Evolutionary conservation across 2,329 filamentous ascomycete species (phyloP), one percentile per base, ranked within the genome.

Genomic region (Fusarium sp.): DNA sequence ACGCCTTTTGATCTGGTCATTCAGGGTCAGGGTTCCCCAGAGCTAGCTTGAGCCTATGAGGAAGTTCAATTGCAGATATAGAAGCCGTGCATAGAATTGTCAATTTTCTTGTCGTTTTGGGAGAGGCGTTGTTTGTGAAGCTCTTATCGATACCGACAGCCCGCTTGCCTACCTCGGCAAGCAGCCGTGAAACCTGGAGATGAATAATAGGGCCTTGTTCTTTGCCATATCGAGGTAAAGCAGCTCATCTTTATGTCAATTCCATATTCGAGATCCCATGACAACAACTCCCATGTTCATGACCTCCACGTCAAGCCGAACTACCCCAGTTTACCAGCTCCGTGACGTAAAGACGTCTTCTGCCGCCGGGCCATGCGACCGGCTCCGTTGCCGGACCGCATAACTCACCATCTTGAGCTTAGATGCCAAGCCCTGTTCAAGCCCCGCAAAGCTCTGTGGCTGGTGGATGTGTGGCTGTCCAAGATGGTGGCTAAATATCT

Each of bases 331-430:
- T 32, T 32, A 54, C 17, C 27, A 20, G 27, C 17, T 54, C 47
- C 12, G 47, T 54, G 47, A 54, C 32, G 54, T 27, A 54, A 20
- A 33, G 32, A 25, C 14, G 45, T 52, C 32, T 20, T 15, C 32
- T 33, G 43, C 60, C 60, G 60, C 60, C 60, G 56, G 60, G 43
- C 43, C 30, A 33, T 35, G 58, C 20, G 40, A 56, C 63, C 68
- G 63, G 68, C 63, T 70, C 22, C 20, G 35, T 40, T 52, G 32
- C 62, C 57, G 63, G 67, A n/a, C 45, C 67, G 67, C 63, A 43
- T 66, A 70, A 25, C 25, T 66, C 15, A 54, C 63, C 63, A 54
- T 15, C 27, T 58, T 32, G 11, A 50, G 69, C 17, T 37, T 71
- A 71, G 68, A 37, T 30, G 56, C 66, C 59, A 59, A 69, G 43